Percentiles rank a stretch among this genome's conserved stretches.
phyloP scores from a whole-genome alignment of 2,329 filamentous ascomycete genomes.

The Neonectria neomacrospora region DNA sequence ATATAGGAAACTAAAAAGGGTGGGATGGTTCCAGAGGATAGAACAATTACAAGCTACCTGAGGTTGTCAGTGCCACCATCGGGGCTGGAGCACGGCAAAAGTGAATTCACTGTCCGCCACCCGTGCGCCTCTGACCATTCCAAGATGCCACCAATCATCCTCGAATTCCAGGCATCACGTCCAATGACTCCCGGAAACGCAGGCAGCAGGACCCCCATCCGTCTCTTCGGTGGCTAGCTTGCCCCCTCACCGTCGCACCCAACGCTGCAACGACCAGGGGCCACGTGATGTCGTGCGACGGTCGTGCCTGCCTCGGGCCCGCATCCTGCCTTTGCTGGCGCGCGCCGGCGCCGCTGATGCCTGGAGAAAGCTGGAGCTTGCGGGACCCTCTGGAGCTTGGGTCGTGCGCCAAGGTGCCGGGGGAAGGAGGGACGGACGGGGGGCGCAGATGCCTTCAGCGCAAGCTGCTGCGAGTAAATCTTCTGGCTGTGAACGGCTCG shows the following conservation, averaged over 20 bases:
- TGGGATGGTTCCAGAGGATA: no score
- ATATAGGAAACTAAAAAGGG: no score
- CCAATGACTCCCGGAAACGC: slow-evolving; percentile 11
- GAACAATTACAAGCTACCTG: no score
- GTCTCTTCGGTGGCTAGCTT: not conserved
- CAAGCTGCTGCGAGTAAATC: slow-evolving; percentile 3
- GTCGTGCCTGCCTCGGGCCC: slow-evolving; percentile 34
- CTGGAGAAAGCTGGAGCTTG: slow-evolving; percentile 31
- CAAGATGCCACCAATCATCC: not conserved
- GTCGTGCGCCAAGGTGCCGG: not conserved
- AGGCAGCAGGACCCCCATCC: slow-evolving; percentile 21
- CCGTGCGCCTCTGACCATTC: no score
- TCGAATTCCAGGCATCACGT: not conserved
- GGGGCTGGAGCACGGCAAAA: no score
- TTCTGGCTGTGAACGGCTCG: slow-evolving; percentile 2
- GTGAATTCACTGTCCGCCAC: no score
- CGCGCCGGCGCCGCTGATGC: slow-evolving; percentile 46
- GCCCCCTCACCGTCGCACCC: not conserved
- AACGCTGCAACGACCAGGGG: not conserved
- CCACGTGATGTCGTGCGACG: slow-evolving; percentile 45
- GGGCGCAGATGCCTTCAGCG: slow-evolving; percentile 18
- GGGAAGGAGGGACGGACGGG: slow-evolving; percentile 13
- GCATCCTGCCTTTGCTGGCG: slow-evolving; percentile 19
- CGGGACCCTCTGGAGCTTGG: not conserved
- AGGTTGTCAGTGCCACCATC: no score